Base-by-base conservation (phyloP, 176 grass and related monocot species). In the Hyparrhenia diplandra region DNA sequence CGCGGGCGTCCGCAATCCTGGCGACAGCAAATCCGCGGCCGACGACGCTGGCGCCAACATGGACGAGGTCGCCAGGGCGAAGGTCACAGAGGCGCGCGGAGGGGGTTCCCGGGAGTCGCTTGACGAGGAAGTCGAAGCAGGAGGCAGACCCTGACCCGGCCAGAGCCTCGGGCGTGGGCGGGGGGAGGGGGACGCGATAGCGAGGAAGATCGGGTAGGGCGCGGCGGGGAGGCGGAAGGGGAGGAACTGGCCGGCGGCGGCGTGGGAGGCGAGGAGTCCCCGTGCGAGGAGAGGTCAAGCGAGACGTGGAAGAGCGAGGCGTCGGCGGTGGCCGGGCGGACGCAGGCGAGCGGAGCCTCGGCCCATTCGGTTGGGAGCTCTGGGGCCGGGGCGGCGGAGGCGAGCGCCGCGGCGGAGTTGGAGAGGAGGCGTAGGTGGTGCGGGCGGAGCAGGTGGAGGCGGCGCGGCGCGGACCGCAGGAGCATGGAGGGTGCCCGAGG, bases 161-260 rank as follows among this genome's bases (percentile, higher is more conserved):
- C 0, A 16, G 6, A 32, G 58, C 10, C 58, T 61, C 58, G 69
- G 25, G 43, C 25, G 41, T 8, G 42, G 69, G 61, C 3, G 75
- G 52, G 21, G 21, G 45, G 78, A 37, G 92, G 89, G 68, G 58
- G 92, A 94, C 3, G 92, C 87, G 85, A 94, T 94, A 67, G 92
- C 92, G 80, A 94, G 64, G 82, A 94, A 89, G 62, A 90, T 90
- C 16, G 89, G 86, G 82, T 94, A 91, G 1, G 80, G 71, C 0
- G 89, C 75, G 37, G 75, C 34, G 2, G 82, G 69, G 60, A 97
- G 59, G 25, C 82, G 89, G 78, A 97, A 73, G 79, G 88, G 91
- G 87, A 97, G 87, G 83, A 91, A 97, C 89, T 94, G 94, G 8
- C 91, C 94, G 17, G 94, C 87, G 72, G 87, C 74, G 54, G 80